Base-by-base conservation (phyloP, 1,284 basidiomycete species). In the Puccinia sorghi region DNA sequence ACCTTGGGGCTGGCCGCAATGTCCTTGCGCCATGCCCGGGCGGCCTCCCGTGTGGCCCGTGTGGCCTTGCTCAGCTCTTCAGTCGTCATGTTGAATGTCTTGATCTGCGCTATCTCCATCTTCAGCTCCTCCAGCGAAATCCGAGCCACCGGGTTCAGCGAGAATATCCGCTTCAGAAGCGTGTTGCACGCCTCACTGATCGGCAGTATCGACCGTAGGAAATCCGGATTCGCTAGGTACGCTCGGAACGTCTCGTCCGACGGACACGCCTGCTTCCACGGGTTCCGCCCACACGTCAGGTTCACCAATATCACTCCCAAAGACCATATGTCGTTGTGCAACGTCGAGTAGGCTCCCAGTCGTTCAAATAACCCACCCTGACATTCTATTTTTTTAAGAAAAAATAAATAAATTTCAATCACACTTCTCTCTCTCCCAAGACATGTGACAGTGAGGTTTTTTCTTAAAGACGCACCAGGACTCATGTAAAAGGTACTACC, bases 401-500 rank as follows among this genome's bases (percentile, higher is more conserved):
- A 70, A 32, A 63, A 59, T 15, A 69, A 61, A 71, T 25, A 25
- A 11, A 70, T 71, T 73, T 80, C 82, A 72, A 81, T 80, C 81
- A 74, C n/a, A n/a, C n/a, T n/a, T n/a, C n/a, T n/a, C n/a, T n/a
- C n/a, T n/a, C n/a, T n/a, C n/a, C 79, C 13, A 20, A 72, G 56
- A 76, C 25, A 13, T 39, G 39, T 67, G 3, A 48, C 9, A 70
- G 6, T 17, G 15, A 20, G 20, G 7, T 4, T 27, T 15, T n/a
- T 17, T n/a, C 20, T n/a, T 5, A 43, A 27, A 20, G 13, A 85
- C 89, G 81, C 84, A 92, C 93, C 93, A 84, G 94, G 93, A 84
- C 92, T 92, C 93, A 95, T 95, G 86, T 97, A 97, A 85, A 96
- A 97, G 25, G 94, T 91, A 83, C 92, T 94, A 73, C 96, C 96